These are phyloP conservation scores for Monoraphidium neglectum DNA, from an alignment of 139 green algal genomes.

Conservation along the genomic window DNA sequence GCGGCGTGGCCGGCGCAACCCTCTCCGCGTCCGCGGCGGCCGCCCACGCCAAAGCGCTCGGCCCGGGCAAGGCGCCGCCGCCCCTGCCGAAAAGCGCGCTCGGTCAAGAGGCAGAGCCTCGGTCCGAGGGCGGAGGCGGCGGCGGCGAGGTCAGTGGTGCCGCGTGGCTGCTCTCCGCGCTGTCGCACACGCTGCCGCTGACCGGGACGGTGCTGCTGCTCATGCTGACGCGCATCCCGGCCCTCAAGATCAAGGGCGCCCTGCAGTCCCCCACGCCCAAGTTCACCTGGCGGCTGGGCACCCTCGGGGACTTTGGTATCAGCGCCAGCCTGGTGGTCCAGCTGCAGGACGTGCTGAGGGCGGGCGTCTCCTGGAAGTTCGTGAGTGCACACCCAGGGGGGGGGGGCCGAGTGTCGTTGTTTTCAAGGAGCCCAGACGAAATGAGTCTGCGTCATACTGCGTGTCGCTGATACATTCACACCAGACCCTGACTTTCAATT, in stretches of 20 bases:
- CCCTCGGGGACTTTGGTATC: conserved; percentile 25
- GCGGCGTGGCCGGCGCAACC: background rate
- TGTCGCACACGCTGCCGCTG: conserved; percentile 34
- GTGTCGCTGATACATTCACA: background rate
- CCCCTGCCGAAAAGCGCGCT: background rate
- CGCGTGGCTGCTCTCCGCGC: background rate
- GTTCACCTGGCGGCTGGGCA: conserved; percentile 26
- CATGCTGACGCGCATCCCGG: conserved; percentile 31
- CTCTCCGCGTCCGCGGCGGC: background rate
- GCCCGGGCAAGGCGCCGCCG: too few relatives aligned
- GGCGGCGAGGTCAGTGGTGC: too few relatives aligned
- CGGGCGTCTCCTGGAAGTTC: background rate
- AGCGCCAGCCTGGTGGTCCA: conserved; percentile 14
- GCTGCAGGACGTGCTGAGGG: background rate
- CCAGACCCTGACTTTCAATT: background rate
- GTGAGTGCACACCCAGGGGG: background rate
- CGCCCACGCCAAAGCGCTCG: background rate
- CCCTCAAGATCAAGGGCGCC: conserved; percentile 15
- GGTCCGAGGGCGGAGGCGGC: too few relatives aligned
- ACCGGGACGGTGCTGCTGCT: conserved; percentile 45
- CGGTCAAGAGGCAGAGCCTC: background rate
- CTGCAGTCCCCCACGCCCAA: conserved; percentile 21
- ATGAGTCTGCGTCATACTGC: background rate
- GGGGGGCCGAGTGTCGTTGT: too few relatives aligned
- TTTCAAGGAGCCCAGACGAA: background rate